Conservation (phyloP, 2,329 filamentous ascomycete genomes). For the Xylaria sp. region DNA sequence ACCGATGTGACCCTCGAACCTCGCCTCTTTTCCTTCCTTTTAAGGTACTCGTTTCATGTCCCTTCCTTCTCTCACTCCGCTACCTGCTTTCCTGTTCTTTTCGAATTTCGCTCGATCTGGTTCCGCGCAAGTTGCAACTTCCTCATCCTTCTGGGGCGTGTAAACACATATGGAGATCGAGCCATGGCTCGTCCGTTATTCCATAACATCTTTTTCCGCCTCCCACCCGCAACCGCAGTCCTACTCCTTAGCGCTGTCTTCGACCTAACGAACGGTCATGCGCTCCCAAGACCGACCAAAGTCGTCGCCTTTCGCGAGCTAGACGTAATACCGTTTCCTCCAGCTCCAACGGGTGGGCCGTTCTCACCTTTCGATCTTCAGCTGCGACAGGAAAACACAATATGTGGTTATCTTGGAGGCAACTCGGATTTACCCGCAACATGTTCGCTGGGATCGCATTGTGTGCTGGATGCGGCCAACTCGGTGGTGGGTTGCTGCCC, state of each 20-base stretch:
- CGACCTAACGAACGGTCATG: constrained; percentile 52
- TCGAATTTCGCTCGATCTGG: constrained; percentile 28
- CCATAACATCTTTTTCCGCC: constrained; percentile 50
- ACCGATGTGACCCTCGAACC: constrained; percentile 38
- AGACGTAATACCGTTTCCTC: constrained; percentile 56
- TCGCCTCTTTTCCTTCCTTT: constrained; percentile 43
- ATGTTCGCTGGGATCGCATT: constrained; percentile 68
- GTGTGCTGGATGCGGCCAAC: constrained; percentile 62
- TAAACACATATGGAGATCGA: constrained; percentile 31
- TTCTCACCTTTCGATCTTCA: constrained; percentile 51
- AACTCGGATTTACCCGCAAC: constrained; percentile 64
- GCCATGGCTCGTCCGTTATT: constrained; percentile 50
- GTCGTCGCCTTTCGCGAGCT: constrained; percentile 53
- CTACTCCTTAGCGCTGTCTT: constrained; percentile 52
- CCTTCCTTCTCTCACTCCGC: constrained; percentile 34
- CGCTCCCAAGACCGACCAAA: constrained; percentile 56
- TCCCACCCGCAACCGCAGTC: constrained; percentile 52
- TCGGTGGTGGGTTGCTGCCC: constrained; percentile 68
- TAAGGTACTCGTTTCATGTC: constrained; percentile 39
- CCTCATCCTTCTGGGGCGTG: constrained; percentile 21
- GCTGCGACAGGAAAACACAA: constrained; percentile 61
- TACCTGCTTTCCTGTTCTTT: constrained; percentile 34
- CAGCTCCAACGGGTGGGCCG: constrained; percentile 56
- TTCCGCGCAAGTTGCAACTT: constrained; percentile 15
- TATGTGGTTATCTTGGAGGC: constrained; percentile 69